Evolutionary conservation across 768 basidiomycete species (phyloP).

Genomic region (Mycena maculata): DNA sequence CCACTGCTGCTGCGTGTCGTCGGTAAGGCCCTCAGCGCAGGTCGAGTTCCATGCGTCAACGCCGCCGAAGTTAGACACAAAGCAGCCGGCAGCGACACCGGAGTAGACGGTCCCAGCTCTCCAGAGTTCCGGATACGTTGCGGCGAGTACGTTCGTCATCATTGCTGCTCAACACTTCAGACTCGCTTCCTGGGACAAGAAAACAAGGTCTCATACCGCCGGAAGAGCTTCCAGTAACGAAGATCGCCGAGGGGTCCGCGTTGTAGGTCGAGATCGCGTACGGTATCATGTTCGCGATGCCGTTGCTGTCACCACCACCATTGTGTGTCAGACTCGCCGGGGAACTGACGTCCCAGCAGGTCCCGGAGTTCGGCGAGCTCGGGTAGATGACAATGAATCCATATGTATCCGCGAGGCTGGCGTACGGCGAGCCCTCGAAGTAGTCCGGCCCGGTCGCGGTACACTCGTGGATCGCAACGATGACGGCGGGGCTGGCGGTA

Average conservation of each 20-base stretch:
- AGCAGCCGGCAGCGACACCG: constrained; percentile 67
- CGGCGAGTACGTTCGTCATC: constrained; percentile 69
- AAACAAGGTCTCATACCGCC: constrained; percentile 44
- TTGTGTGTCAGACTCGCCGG: constrained; percentile 64
- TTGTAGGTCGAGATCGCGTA: constrained; percentile 61
- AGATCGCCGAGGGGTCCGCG: constrained; percentile 58
- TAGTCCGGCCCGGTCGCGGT: constrained; percentile 62
- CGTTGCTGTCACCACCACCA: constrained; percentile 65
- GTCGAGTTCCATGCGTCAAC: constrained; percentile 59
- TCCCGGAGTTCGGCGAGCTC: constrained; percentile 53
- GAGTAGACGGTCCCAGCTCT: constrained; percentile 59
- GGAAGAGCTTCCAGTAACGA: constrained; percentile 62
- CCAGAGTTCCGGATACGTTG: constrained; percentile 67
- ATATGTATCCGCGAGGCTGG: constrained; percentile 59
- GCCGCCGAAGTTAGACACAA: constrained; percentile 48
- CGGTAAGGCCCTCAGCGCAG: constrained; percentile 57
- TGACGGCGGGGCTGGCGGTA: constrained; percentile 53
- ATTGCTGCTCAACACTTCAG: constrained; percentile 47
- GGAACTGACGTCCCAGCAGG: constrained; percentile 66
- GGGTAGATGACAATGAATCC: constrained; percentile 66
- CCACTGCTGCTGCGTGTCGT: constrained; percentile 45
- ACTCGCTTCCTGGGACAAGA: background rate
- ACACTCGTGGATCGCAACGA: constrained; percentile 67
- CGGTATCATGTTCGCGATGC: constrained; percentile 58
- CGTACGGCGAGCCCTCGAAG: constrained; percentile 60